Conservation (phyloP, 225 moss, liverwort and hornwort species). For the Physcomitrellopsis africana region DNA sequence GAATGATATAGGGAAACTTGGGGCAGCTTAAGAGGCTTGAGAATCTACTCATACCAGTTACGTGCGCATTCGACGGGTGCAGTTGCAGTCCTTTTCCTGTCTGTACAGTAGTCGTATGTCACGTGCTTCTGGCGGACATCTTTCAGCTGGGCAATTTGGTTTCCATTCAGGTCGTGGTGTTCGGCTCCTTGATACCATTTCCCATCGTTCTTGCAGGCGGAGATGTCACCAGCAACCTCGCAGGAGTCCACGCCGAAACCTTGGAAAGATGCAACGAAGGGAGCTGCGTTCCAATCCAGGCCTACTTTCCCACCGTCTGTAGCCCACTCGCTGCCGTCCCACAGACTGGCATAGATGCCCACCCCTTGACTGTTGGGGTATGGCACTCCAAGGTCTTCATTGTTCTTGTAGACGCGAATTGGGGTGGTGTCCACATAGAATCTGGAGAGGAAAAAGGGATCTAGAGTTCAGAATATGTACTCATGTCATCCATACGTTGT, state of each 20-base stretch:
- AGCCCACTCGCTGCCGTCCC: slow-evolving; percentile 69
- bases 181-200: slow-evolving; percentile 51
- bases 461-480: background rate
- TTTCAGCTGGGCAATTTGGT: slow-evolving; percentile 53
- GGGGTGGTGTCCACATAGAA: slow-evolving; percentile 67
- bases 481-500: background rate
- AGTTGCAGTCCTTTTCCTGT: slow-evolving; percentile 32
- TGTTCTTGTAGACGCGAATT: slow-evolving; percentile 62
- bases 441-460: slow-evolving; percentile 38
- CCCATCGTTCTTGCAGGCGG: slow-evolving; percentile 39
- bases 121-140: slow-evolving; percentile 39
- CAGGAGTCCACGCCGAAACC: slow-evolving; percentile 58
- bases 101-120: slow-evolving; percentile 56
- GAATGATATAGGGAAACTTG: background rate
- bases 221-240: slow-evolving; percentile 17
- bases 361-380: slow-evolving; percentile 61
- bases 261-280: slow-evolving; percentile 66
- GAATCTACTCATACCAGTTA: slow-evolving; percentile 52
- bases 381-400: slow-evolving; percentile 54
- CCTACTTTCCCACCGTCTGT: slow-evolving; percentile 51
- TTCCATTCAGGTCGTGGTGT: slow-evolving; percentile 43
- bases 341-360: slow-evolving; percentile 62
- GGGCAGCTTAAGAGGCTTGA: background rate
- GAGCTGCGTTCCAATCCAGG: slow-evolving; percentile 55
- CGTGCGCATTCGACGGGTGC: slow-evolving; percentile 50